Base-by-base conservation (phyloP, 768 basidiomycete genomes). In the Chlorophyllum brunneum region DNA sequence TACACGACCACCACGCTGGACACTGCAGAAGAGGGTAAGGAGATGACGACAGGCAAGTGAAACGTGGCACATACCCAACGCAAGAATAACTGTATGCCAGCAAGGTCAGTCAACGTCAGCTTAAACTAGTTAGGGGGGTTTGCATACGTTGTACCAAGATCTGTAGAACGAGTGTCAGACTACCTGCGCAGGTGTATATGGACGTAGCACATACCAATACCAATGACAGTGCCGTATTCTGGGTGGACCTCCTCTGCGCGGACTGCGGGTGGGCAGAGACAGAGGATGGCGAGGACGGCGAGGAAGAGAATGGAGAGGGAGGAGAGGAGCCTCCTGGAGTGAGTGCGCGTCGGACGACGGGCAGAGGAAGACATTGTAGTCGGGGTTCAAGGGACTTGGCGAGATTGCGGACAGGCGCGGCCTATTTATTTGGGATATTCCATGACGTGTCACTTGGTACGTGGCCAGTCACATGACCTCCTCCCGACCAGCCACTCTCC, bases 171-270 rank as follows among this genome's bases (percentile, higher is more conserved):
- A 56, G 54, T 16, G 18, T 31, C 58, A 56, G 51, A 9, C 3
- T 46, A 22, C 59, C 18, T 44, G 31, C 18, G 18, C 13, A 15
- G 15, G 13, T 16, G 15, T 5, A 30, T 36, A 34, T 27, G 5
- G 5, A 38, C 11, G n/a, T 10, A 51, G 26, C 1, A 72, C 84
- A 42, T 58, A 90, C 87, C 88, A 65, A 92, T 91, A 80, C 91
- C 94, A 66, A 95, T 95, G 33, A 95, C 92, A 31, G 88, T 88
- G 51, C 94, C 93, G 68, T 89, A 94, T 63, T 94, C 88, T 26
- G 84, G 72, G 59, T 80, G 79, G 53, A 77, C 54, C 30, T 85
- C 86, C 59, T 87, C 82, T 39, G 90, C 92, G 45, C 69, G 72
- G 49, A 77, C 80, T 27, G 75, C 73, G 33, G 79, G 73, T 15